phyloP scores from a whole-genome alignment of 2,329 filamentous ascomycete genomes.

The Seiridium cupressi region DNA sequence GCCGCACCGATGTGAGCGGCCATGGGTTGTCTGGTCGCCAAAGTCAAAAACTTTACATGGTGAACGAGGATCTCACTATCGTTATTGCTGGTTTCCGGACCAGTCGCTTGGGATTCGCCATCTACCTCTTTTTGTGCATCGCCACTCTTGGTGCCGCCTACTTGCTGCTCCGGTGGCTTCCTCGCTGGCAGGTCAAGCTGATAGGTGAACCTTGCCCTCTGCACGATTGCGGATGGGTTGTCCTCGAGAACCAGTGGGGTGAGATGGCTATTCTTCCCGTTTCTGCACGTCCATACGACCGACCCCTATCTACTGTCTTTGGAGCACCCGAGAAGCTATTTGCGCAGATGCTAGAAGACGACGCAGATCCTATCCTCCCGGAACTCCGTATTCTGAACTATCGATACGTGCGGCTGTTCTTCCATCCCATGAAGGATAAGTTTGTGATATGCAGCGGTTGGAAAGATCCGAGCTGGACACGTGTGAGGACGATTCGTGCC shows the following conservation, averaged over 20 bases:
- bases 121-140: constrained; percentile 71
- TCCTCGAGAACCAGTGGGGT: constrained; percentile 96
- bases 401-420: constrained; percentile 90
- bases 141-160: constrained; percentile 76
- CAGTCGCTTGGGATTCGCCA: constrained; percentile 62
- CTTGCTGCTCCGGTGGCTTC: constrained; percentile 85
- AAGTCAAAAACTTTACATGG: constrained; percentile 90
- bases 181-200: constrained; percentile 77
- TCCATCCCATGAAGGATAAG: constrained; percentile 83
- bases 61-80: constrained; percentile 90
- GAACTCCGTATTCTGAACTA: constrained; percentile 82
- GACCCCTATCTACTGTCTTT: constrained; percentile 62
- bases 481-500: constrained; percentile 69
- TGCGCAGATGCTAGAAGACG: constrained; percentile 55
- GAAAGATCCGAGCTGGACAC: constrained; percentile 90
- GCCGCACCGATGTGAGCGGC: constrained; percentile 64
- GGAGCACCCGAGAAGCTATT: constrained; percentile 62
- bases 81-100: constrained; percentile 90
- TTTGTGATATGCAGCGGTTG: constrained; percentile 85
- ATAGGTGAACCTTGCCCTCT: constrained; percentile 69
- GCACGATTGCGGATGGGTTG: constrained; percentile 81
- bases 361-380: constrained; percentile 75
- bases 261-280: constrained; percentile 81
- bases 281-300: constrained; percentile 50
- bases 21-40: constrained; percentile 57